These are phyloP conservation scores for Euphorbia corollata DNA, from an alignment of 441 rosid species.

Conservation along the genomic window DNA sequence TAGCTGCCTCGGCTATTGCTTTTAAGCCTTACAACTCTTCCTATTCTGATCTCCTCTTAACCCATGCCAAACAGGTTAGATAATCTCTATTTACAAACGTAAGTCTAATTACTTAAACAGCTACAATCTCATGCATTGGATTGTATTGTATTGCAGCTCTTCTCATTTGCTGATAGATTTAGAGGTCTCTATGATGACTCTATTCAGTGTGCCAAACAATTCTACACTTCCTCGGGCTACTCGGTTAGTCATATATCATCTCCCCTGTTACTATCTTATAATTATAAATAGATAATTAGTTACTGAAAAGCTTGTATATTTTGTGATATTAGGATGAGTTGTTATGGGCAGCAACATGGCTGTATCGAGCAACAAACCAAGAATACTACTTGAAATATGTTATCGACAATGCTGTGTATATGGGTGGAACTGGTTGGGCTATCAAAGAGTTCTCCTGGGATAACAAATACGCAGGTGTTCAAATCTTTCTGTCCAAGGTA, in stretches of 20 bases:
- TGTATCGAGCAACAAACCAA: conserved; percentile 72
- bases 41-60: conserved; percentile 56
- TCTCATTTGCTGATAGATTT: conserved; percentile 71
- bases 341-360: conserved; percentile 87
- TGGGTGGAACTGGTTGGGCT: conserved; percentile 92
- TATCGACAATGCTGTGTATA: conserved; percentile 48
- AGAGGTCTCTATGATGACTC: conserved; percentile 73
- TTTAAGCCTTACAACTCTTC: conserved; percentile 76
- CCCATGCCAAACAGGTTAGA: conserved; percentile 66
- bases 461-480: conserved; percentile 81
- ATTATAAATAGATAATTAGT: too few species aligned
- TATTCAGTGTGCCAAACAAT: conserved; percentile 60
- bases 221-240: conserved; percentile 72
- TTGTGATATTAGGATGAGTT: conserved; percentile 51
- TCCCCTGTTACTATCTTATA: not conserved
- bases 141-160: conserved; percentile 38
- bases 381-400: conserved; percentile 52
- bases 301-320: too few species aligned
- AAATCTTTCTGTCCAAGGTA: conserved; percentile 73
- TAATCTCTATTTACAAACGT: too few species aligned
- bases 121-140: too few species aligned
- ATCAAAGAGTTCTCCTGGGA: conserved; percentile 95
- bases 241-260: conserved; percentile 27
- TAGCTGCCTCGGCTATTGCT: conserved; percentile 74
- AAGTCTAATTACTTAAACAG: too few species aligned